A percentile compares a stretch with the other conserved stretches of the same genome.
These are phyloP conservation scores for Sarcodon aspratus DNA, from an alignment of 768 basidiomycete genomes.

Conservation along the genomic window DNA sequence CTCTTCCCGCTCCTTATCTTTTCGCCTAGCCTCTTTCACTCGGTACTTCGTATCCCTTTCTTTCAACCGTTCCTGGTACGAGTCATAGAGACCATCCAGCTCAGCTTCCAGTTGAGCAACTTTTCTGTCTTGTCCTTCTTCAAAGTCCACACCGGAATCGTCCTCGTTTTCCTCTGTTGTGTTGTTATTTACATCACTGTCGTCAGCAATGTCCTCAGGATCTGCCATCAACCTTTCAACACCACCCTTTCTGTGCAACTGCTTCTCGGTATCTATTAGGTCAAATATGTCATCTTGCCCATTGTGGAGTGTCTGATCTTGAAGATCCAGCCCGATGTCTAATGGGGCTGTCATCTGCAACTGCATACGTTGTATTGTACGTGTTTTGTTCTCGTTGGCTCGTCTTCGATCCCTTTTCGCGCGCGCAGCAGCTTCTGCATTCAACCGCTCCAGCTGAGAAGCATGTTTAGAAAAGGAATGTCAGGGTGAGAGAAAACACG, in stretches of 20 bases:
- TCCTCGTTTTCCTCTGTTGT: slow-evolving; percentile 28
- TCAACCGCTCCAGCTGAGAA: slow-evolving; percentile 69
- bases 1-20: slow-evolving; percentile 64
- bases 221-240: slow-evolving; percentile 13
- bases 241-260: slow-evolving; percentile 27
- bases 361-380: slow-evolving; percentile 90
- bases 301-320: slow-evolving; percentile 57
- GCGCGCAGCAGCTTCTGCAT: slow-evolving; percentile 61
- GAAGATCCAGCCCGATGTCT: slow-evolving; percentile 85
- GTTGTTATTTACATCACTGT: slow-evolving; percentile 32
- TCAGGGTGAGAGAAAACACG: slow-evolving; percentile 6
- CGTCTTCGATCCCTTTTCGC: slow-evolving; percentile 73
- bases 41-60: slow-evolving; percentile 85
- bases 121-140: slow-evolving; percentile 61
- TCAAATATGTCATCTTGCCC: slow-evolving; percentile 89
- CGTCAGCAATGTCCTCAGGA: slow-evolving; percentile 18
- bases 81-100: slow-evolving; percentile 80
- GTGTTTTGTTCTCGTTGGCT: slow-evolving; percentile 79
- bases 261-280: slow-evolving; percentile 49
- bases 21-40: slow-evolving; percentile 65
- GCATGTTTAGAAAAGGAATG: slow-evolving; percentile 5
- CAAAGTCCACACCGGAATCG: slow-evolving; percentile 40
- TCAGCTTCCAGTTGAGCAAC: slow-evolving; percentile 65
- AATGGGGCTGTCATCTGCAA: slow-evolving; percentile 96
- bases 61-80: slow-evolving; percentile 68